Evolutionary conservation across 1,284 basidiomycete species (phyloP).

Genomic region (Fomitopsis palustris): DNA sequence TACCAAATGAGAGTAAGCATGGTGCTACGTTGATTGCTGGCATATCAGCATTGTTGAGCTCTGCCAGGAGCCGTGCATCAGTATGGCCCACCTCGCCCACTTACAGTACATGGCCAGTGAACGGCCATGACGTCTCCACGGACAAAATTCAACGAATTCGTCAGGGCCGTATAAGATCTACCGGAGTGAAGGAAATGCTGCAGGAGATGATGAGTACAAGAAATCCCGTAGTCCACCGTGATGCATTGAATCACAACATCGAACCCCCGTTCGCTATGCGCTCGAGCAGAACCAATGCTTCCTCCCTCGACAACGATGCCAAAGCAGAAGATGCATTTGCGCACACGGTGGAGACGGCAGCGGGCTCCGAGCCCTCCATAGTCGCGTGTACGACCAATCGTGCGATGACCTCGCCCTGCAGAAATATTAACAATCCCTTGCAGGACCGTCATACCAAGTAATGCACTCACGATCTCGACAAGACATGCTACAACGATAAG

Average conservation of each 20-base stretch:
- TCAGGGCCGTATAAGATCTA: no score
- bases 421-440: not conserved
- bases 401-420: conserved; percentile 79
- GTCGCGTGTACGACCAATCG: conserved; percentile 71
- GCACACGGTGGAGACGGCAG: not conserved
- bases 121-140: no score
- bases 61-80: no score
- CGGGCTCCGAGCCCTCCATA: conserved; percentile 11
- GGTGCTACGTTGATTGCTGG: no score
- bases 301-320: conserved; percentile 19
- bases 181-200: no score
- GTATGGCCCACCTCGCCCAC: no score
- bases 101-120: no score
- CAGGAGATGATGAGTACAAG: not conserved
- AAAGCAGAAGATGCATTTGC: conserved; percentile 12
- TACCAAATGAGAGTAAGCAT: no score
- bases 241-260: not conserved
- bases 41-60: no score
- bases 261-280: conserved; percentile 12
- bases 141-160: no score
- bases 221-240: not conserved
- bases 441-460: not conserved
- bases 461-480: conserved; percentile 63
- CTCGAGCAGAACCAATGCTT: conserved; percentile 19
- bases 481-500: conserved; percentile 87